Base-by-base conservation (phyloP, 805 yeast genomes). In the Ogataea degrootiae region DNA sequence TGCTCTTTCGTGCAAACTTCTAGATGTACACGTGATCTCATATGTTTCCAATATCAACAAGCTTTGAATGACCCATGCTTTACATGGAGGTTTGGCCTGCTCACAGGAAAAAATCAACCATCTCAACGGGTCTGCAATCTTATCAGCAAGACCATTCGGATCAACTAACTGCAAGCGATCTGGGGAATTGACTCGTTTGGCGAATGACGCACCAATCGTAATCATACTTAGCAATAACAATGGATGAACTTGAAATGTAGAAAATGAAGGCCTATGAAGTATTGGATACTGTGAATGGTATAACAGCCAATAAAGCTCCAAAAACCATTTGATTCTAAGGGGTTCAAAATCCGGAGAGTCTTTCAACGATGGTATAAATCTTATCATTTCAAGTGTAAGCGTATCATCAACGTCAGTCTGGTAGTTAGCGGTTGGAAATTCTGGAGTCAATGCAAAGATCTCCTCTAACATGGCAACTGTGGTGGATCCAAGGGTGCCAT, bases 221-320 rank as follows among this genome's bases (percentile, higher is more conserved):
- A 81, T 70, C 81, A 83, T 76, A 5, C 82, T 61, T 3, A 80
- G 59, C 9, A 83, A 53, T 16, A 83, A 61, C 17, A 81, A 68
- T 0, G 82, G 80, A 6, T 77, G 78, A 9, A 79, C 73, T 2
- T 68, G 64, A 34, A 67, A 64, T 0, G 86, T 77, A 41, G 72
- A 69, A 52, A 81, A 81, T 1, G 80, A 70, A 0, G 75, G 75
- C 39, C 69, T 68, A 49, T 75, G 80, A 35, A 75, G 47, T 22
- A 76, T 66, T 11, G 79, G 79, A 50, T 70, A 71, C 55, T 79
- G 83, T 4, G 79, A 74, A 62, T 75, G 87, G 61, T 71, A 81
- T 26, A 74, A 65, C 3, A 64, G 55, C 87, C 87, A 82, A 55
- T 78, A 82, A 7, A 55, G 43, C 34, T 60, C 60, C 11, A 68